Conservation (phyloP, 495 filamentous ascomycete species). For the Melanomma pulvis-pyrius region DNA sequence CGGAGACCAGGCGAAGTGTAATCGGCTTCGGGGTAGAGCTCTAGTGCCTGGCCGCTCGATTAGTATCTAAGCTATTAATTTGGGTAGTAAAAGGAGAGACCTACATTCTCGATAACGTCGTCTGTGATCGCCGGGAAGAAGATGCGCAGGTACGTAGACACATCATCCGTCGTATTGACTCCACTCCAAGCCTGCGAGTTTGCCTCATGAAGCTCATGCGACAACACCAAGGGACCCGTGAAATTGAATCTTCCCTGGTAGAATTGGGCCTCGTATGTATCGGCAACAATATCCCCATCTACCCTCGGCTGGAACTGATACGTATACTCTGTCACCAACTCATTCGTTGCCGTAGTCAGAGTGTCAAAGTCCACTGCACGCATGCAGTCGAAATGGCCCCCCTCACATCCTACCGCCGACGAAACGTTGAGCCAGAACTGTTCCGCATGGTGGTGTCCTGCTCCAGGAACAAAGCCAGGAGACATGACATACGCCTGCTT, state of each 20-base stretch:
- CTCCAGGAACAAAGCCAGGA: slow-evolving; percentile 45
- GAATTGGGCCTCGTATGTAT: slow-evolving; percentile 47
- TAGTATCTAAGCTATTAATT: background rate
- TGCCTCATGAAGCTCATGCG: slow-evolving; percentile 44
- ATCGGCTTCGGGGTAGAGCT: slow-evolving; percentile 42
- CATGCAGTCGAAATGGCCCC: slow-evolving; percentile 43
- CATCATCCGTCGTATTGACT: slow-evolving; percentile 43
- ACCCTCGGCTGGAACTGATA: slow-evolving; percentile 49
- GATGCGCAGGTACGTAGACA: slow-evolving; percentile 38
- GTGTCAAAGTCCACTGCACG: slow-evolving; percentile 41
- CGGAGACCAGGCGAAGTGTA: slow-evolving; percentile 43
- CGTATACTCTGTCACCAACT: slow-evolving; percentile 36
- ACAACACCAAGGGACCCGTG: slow-evolving; percentile 44
- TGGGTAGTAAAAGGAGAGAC: background rate
- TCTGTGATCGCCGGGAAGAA: slow-evolving; percentile 47
- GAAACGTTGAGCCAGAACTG: slow-evolving; percentile 46
- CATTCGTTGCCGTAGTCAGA: slow-evolving; percentile 36
- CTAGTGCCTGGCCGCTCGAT: slow-evolving; percentile 17
- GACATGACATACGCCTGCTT: slow-evolving; percentile 47
- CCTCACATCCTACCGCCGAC: slow-evolving; percentile 41
- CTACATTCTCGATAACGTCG: slow-evolving; percentile 37
- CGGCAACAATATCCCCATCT: slow-evolving; percentile 46
- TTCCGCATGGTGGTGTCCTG: slow-evolving; percentile 44
- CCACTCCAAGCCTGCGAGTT: slow-evolving; percentile 41
- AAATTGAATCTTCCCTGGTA: slow-evolving; percentile 49